Evolutionary conservation across 1,139 yeast genomes (phyloP), one percentile per base, ranked within the genome.

Genomic region (Yamadazyma sp.): DNA sequence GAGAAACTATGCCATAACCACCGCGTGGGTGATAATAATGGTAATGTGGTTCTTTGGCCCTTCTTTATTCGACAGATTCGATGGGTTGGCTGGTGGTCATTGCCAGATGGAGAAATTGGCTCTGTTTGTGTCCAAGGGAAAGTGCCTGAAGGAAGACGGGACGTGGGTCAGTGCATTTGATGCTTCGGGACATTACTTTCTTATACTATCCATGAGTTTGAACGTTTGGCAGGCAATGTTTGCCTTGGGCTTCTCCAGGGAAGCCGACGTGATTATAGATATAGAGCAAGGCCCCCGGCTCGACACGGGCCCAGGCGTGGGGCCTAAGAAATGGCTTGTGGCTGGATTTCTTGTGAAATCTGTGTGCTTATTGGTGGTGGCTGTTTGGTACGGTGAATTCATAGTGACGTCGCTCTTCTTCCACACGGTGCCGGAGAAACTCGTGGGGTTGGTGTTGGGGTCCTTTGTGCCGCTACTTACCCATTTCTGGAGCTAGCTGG

Each of bases 131-230:
- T 28, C 39, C 27, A 42, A 40, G 36, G 8, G 39, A 33, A 27
- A 42, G n/a, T 54, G 59, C 41, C 33, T 37, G 14, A 22, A 34
- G 37, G 43, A 44, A 1, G 59, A 62, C 1, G 40, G 40, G 2
- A 42, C 42, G 18, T 82, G 87, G 84, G 55, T 55, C 5, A 74
- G 77, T 28, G 84, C 83, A 3, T 78, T 79, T 46, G 87, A 82
- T 53, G 58, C 75, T 1, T 80, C 87, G 20, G 87, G 89, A 0
- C 89, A 83, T 54, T 75, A 73, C 43, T 76, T 77, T 49, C 69
- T 81, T 34, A 49, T 81, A 3, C 58, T 72, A 1, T 73, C 79
- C n/a, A 61, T 75, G 32, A 70, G 80, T 40, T 50, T 76, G 43
- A 57, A 77, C 6, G 42, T 75, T 3, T 59, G 75, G 64, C 53